Base-by-base conservation (phyloP, 2,329 filamentous ascomycete genomes). In the Alternaria ventricosa region DNA sequence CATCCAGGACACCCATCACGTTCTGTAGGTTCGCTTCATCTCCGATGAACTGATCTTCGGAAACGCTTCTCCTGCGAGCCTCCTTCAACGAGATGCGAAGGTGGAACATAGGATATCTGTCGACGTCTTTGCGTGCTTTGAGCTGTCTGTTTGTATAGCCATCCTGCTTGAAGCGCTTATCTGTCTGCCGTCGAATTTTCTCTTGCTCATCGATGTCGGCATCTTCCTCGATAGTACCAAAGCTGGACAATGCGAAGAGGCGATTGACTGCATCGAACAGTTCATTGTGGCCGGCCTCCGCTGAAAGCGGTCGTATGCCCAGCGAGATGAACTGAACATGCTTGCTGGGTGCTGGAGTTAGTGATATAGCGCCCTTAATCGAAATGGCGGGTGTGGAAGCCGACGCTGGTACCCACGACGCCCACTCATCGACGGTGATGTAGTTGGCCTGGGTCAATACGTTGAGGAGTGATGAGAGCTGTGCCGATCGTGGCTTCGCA, bases 21-120 rank as follows among this genome's bases (percentile, higher is more conserved):
- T 83, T 79, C 25, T 86, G 82, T n/a, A 93, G 66, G 12, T 72
- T 75, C 11, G 70, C 60, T 13, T 79, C 68, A 2, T 74, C 66
- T 5, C 73, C 65, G 3, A 75, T 51, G 50, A 74, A 68, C 0
- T 65, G 43, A 27, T 78, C 74, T 27, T 72, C 77, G 12, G 49
- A 27, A 6, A 58, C 30, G 3, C 49, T 62, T 22, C 61, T 50
- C 15, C 47, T 25, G n/a, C 54, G 15, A 9, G 60, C 47, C 8
- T 72, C 63, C 20, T 69, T 73, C 9, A 86, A 72, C 3, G 84
- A 81, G 36, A 97, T 87, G 27, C 88, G 88, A n/a, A 98, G 81
- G 71, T 90, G 91, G 72, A 97, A 98, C 89, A 95, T 95, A 0
- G 95, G 94, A 89, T 93, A 96, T 55, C 88, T 87, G 72, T 97